A percentile compares a stretch with the other conserved stretches of the same genome.
phyloP scores from a whole-genome alignment of 2,329 filamentous ascomycete species.

The Rhinocladiella mackenziei region DNA sequence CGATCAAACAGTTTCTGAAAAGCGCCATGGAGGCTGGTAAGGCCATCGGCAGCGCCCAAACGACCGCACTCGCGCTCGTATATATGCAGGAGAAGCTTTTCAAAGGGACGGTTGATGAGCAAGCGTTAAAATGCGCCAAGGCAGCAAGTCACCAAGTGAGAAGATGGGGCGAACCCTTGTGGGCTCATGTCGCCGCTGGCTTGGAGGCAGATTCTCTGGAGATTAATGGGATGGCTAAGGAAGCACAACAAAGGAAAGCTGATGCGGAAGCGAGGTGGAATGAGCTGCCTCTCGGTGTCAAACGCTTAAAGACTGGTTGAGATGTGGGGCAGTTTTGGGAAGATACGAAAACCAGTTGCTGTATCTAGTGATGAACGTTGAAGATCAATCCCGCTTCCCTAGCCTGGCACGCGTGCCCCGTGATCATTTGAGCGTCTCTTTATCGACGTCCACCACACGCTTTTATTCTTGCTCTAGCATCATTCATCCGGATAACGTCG shows the following conservation, averaged over 20 bases:
- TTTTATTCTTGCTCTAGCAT: too few relatives aligned
- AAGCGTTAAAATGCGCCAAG: constrained; percentile 70
- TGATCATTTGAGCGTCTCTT: too few relatives aligned
- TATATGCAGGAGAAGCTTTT: constrained; percentile 83
- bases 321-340: not conserved
- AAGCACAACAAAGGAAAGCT: constrained; percentile 46
- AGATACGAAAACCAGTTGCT: too few relatives aligned
- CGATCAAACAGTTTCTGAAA: constrained; percentile 74
- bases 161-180: constrained; percentile 66
- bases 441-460: too few relatives aligned
- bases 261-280: constrained; percentile 43
- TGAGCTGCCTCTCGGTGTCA: constrained; percentile 33
- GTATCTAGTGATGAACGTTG: too few relatives aligned
- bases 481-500: too few relatives aligned
- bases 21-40: constrained; percentile 67
- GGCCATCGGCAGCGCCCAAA: constrained; percentile 68
- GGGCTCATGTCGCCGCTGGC: constrained; percentile 75
- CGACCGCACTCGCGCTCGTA: constrained; percentile 76
- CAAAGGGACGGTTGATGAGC: constrained; percentile 73
- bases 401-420: too few relatives aligned
- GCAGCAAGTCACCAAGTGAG: constrained; percentile 66
- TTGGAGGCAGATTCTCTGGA: constrained; percentile 74
- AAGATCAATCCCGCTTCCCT: too few relatives aligned
- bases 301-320: constrained; percentile 1
- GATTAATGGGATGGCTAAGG: constrained; percentile 60